A percentile compares a stretch with the other conserved stretches of the same genome.
Evolutionary conservation across 2,329 filamentous ascomycete genomes (phyloP).

Genomic region (Aspergillus proliferans): DNA sequence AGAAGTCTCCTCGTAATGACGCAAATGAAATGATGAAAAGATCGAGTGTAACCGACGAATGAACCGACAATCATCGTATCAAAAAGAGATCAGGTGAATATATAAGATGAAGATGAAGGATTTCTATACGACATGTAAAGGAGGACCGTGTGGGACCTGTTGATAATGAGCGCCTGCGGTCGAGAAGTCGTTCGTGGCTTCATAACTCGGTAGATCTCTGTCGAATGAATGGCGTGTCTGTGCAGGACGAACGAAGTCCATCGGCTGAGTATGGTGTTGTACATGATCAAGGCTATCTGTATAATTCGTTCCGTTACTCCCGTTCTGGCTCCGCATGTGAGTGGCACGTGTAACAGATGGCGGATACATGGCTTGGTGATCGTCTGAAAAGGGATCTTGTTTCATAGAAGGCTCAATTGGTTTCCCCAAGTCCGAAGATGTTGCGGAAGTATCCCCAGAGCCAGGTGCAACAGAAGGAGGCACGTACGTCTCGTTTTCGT

Average conservation of each 20-base stretch:
- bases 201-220: slow-evolving; percentile 72
- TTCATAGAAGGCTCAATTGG: slow-evolving; percentile 52
- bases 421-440: slow-evolving; percentile 36
- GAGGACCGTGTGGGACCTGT: slow-evolving; percentile 26
- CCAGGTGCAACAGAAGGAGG: slow-evolving; percentile 41
- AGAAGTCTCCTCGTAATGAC: slow-evolving; percentile 13
- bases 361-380: slow-evolving; percentile 86
- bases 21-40: slow-evolving; percentile 23
- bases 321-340: slow-evolving; percentile 75
- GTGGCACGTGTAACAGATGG: slow-evolving; percentile 75
- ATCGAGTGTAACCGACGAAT: slow-evolving; percentile 16
- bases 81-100: slow-evolving; percentile 20
- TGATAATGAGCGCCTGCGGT: slow-evolving; percentile 23
- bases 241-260: slow-evolving; percentile 61
- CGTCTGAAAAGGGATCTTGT: slow-evolving; percentile 68
- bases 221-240: slow-evolving; percentile 83
- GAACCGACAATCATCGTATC: slow-evolving; percentile 20
- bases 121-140: slow-evolving; percentile 24
- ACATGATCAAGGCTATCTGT: slow-evolving; percentile 50
- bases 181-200: slow-evolving; percentile 80
- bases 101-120: slow-evolving; percentile 14
- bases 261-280: slow-evolving; percentile 51
- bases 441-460: slow-evolving; percentile 34
- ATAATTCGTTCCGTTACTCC: slow-evolving; percentile 90
- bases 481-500: slow-evolving; percentile 46